Conservation (phyloP, 441 rosid genomes). For the Adansonia grandidieri region DNA sequence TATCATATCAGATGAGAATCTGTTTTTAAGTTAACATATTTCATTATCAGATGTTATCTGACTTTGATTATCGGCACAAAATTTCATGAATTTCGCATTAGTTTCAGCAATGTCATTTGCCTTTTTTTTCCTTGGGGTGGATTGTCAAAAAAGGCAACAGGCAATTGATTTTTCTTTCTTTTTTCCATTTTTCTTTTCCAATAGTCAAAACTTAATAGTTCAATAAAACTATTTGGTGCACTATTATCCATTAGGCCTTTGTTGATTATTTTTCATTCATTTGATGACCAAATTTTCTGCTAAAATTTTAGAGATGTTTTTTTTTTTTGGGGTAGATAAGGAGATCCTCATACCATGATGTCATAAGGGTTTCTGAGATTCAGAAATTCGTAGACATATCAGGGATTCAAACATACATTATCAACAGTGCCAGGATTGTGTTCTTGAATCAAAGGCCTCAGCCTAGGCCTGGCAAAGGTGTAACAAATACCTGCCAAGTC, state of each 20-base stretch:
- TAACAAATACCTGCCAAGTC: constrained; percentile 50
- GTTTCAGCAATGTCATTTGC: constrained; percentile 33
- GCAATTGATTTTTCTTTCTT: neutral
- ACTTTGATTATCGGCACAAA: constrained; percentile 1
- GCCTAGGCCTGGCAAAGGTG: constrained; percentile 57
- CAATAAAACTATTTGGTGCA: neutral
- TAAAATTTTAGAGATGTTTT: neutral
- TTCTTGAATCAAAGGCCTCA: constrained; percentile 60
- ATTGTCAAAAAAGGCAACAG: constrained; percentile 19
- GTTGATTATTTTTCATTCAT: neutral
- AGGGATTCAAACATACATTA: constrained; percentile 54
- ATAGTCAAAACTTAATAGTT: neutral
- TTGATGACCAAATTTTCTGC: neutral
- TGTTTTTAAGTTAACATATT: neutral
- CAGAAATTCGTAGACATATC: constrained; percentile 51
- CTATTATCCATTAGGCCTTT: neutral
- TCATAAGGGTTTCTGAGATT: constrained; percentile 55
- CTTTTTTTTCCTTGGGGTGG: constrained; percentile 17
- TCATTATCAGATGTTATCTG: neutral
- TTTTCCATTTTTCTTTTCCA: neutral
- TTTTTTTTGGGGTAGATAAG: constrained; percentile 41
- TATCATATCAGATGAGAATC: neutral
- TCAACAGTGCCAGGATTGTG: constrained; percentile 55
- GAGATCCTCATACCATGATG: constrained; percentile 63
- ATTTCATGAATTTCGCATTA: constrained; percentile 31